Percentiles rank a stretch among this genome's conserved stretches.
Conservation (phyloP, 257 asterid genomes). For the Salvia splendens region DNA sequence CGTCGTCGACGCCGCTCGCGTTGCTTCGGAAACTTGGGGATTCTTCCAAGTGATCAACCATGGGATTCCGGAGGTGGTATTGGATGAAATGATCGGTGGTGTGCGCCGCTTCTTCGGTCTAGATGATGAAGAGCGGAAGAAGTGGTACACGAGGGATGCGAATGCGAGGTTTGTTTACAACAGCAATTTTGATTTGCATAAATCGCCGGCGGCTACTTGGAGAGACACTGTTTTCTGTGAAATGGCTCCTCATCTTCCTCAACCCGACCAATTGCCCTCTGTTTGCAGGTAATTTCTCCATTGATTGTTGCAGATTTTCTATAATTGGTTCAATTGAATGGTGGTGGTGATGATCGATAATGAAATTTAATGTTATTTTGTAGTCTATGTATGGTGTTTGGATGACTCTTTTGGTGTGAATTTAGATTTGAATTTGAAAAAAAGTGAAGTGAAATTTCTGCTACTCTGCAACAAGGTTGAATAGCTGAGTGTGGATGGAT, state of each 20-base stretch:
- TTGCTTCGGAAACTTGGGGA: slow-evolving; percentile 47
- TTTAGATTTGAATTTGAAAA: too few relatives aligned
- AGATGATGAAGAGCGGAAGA: slow-evolving; percentile 35
- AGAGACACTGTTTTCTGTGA: slow-evolving; percentile 51
- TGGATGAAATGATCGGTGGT: slow-evolving; percentile 33
- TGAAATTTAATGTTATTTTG: too few relatives aligned
- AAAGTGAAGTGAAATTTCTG: too few relatives aligned
- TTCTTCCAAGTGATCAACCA: slow-evolving; percentile 55
- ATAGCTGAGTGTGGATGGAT: neutral
- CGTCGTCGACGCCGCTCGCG: slow-evolving; percentile 33
- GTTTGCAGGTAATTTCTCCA: slow-evolving; percentile 42
- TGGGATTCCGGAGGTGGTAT: slow-evolving; percentile 33
- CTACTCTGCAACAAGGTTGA: too few relatives aligned
- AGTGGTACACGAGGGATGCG: slow-evolving; percentile 46
- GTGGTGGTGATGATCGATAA: too few relatives aligned
- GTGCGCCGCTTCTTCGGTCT: slow-evolving; percentile 36
- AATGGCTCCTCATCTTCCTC: slow-evolving; percentile 41
- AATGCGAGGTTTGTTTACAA: slow-evolving; percentile 33
- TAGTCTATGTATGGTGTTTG: too few relatives aligned
- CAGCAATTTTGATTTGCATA: slow-evolving; percentile 45
- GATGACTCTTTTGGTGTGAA: too few relatives aligned
- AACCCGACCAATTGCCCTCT: slow-evolving; percentile 40
- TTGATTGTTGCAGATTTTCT: too few relatives aligned
- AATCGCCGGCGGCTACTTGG: slow-evolving; percentile 50
- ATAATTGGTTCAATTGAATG: too few relatives aligned